Evolutionary conservation across 306 rosid species (phyloP).

Genomic region (Casuarina equisetifolia): DNA sequence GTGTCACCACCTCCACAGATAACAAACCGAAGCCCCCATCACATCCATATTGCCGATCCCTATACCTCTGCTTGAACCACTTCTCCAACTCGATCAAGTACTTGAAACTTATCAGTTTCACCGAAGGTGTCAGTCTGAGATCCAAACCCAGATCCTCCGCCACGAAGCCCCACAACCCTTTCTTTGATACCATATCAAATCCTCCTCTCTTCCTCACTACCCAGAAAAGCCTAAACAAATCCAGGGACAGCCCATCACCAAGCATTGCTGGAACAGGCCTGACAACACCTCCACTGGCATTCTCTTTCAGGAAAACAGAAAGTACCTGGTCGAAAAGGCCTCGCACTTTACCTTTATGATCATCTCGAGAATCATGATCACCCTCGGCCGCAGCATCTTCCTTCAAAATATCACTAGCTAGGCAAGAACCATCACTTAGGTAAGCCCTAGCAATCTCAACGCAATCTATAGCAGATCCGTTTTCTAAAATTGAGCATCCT

Average conservation of each 20-base stretch:
- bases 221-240: slow-evolving; percentile 60
- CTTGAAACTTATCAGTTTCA: slow-evolving; percentile 60
- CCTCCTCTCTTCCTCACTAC: slow-evolving; percentile 75
- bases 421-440: slow-evolving; percentile 32
- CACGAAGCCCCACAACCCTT: slow-evolving; percentile 64
- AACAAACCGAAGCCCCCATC: slow-evolving; percentile 30
- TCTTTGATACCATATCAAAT: slow-evolving; percentile 49
- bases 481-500: slow-evolving; percentile 50
- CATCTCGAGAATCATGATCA: slow-evolving; percentile 25
- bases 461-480: slow-evolving; percentile 54
- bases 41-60: slow-evolving; percentile 27
- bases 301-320: slow-evolving; percentile 47
- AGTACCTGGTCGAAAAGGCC: slow-evolving; percentile 52
- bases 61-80: slow-evolving; percentile 51
- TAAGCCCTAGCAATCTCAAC: slow-evolving; percentile 32
- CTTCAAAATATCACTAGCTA: slow-evolving; percentile 8
- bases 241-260: slow-evolving; percentile 51
- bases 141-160: slow-evolving; percentile 50
- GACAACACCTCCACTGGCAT: slow-evolving; percentile 34
- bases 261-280: slow-evolving; percentile 67
- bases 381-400: slow-evolving; percentile 19
- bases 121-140: slow-evolving; percentile 34
- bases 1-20: slow-evolving; percentile 50
- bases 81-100: slow-evolving; percentile 64
- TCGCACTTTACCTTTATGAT: slow-evolving; percentile 35